Evolutionary conservation across 768 basidiomycete species (phyloP).

Genomic region (Candolleomyces aberdarensis): DNA sequence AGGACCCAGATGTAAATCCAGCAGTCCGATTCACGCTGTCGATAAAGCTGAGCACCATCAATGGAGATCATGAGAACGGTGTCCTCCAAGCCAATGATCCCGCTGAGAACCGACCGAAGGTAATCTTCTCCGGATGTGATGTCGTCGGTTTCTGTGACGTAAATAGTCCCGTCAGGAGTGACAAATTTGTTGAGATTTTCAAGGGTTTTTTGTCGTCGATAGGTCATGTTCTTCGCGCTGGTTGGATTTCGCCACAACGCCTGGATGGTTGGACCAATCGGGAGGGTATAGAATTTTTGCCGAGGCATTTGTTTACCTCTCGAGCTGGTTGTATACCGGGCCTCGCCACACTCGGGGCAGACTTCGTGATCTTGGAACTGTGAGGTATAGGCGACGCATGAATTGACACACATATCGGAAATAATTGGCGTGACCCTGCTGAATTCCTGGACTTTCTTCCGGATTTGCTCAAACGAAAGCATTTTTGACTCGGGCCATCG

Average conservation of each 20-base stretch:
- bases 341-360: slow-evolving; percentile 29
- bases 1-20: slow-evolving; percentile 28
- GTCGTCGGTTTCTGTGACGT: slow-evolving; percentile 16
- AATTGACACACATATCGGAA: slow-evolving; percentile 40
- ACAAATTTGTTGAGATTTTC: slow-evolving; percentile 18
- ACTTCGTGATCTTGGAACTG: slow-evolving; percentile 23
- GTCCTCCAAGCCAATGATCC: slow-evolving; percentile 21
- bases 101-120: slow-evolving; percentile 14
- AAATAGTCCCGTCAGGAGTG: background rate
- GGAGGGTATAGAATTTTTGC: slow-evolving; percentile 35
- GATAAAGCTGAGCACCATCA: slow-evolving; percentile 38
- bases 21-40: slow-evolving; percentile 30
- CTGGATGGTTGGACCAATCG: slow-evolving; percentile 40
- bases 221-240: slow-evolving; percentile 24
- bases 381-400: slow-evolving; percentile 38
- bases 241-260: slow-evolving; percentile 20
- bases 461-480: background rate
- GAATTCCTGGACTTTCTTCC: background rate
- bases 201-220: slow-evolving; percentile 21
- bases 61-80: slow-evolving; percentile 28
- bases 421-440: background rate
- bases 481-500: background rate
- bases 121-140: slow-evolving; percentile 24
- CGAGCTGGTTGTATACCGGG: slow-evolving; percentile 21
- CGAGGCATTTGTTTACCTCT: slow-evolving; percentile 13